Evolutionary conservation across 2,329 filamentous ascomycete genomes (phyloP), one percentile per base, ranked within the genome.

Genomic region (Colletotrichum filicis): DNA sequence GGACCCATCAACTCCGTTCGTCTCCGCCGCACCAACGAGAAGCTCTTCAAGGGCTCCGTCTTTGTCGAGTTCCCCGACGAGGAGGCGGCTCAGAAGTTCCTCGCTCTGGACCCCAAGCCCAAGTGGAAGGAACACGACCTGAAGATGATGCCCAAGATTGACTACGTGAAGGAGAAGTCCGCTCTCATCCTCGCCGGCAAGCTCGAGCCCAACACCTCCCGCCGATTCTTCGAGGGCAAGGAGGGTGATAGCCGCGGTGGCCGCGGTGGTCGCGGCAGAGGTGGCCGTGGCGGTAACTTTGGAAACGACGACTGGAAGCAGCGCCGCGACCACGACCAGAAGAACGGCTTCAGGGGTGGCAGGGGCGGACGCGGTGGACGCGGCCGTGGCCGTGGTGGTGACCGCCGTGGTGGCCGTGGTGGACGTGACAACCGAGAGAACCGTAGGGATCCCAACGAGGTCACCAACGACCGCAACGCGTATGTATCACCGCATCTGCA

Each of bases 11-110:
- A 94, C 79, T 90, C 92, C 59, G 92, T 99, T 74, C 95, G 96
- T 80, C 93, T 99, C 75, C 94, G 97, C 77, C 95, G 97, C 76
- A 87, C 87, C 61, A 87, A 89, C 56, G 86, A 92, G 74, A 92
- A 91, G 79, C 85, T 89, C 65, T 99, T 98, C 92, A 99, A 99
- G 89, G 95, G 96, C 77, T 98, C 95, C 77, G 94, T 98, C 71
- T 98, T 98, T 80, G 94, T 98, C 76, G 96, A 98, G 83, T 99
- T 98, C 82, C 88, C 90, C 74, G 90, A 90, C 62, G 92, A 95
- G 79, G 94, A 97, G 77, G 89, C 91, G 26, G 92, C 94, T 78
- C 89, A 95, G 82, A 91, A 91, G 72, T 99, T 99, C 84, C 85
- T 98, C 74, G 91, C 87, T 16, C 85, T 95, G 53, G 93, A 97